Conservation (phyloP, 306 rosid species). For the Cercis canadensis region DNA sequence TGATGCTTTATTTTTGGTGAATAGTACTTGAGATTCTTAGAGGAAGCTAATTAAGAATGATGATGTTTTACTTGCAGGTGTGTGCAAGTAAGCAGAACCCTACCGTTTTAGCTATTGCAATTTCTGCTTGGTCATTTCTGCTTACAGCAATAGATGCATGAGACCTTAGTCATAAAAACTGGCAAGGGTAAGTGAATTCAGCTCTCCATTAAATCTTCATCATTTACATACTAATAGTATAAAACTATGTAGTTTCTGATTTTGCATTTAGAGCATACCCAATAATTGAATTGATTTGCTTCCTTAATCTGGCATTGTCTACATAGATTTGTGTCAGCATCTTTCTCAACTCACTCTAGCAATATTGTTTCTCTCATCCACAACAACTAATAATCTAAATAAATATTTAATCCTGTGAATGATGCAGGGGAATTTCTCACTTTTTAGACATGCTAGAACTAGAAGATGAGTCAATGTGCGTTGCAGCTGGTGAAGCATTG, state of each 20-base stretch:
- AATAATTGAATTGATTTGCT: no score
- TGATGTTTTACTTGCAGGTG: conserved; percentile 26
- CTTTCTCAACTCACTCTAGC: no score
- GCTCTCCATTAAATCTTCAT: no score
- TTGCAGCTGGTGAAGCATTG: conserved; percentile 44
- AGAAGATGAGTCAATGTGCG: conserved; percentile 33
- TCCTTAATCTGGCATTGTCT: no score
- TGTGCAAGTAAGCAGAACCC: conserved; percentile 25
- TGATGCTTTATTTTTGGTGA: neutral
- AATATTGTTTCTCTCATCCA: no score
- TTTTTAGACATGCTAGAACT: conserved; percentile 30
- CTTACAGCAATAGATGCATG: conserved; percentile 40
- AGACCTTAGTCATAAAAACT: conserved; percentile 31
- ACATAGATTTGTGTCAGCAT: no score
- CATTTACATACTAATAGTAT: no score
- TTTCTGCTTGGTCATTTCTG: conserved; percentile 50
- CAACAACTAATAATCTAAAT: neutral
- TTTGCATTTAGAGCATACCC: no score
- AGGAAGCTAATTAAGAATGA: neutral
- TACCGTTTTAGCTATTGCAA: conserved; percentile 33
- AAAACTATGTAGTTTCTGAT: no score
- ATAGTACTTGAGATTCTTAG: neutral
- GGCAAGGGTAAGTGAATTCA: no score
- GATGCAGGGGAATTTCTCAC: conserved; percentile 40
- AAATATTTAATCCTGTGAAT: neutral